These are phyloP conservation scores for Peronospora belbahrii DNA, from an alignment of 352 stramenopile genomes.

Conservation along the genomic window DNA sequence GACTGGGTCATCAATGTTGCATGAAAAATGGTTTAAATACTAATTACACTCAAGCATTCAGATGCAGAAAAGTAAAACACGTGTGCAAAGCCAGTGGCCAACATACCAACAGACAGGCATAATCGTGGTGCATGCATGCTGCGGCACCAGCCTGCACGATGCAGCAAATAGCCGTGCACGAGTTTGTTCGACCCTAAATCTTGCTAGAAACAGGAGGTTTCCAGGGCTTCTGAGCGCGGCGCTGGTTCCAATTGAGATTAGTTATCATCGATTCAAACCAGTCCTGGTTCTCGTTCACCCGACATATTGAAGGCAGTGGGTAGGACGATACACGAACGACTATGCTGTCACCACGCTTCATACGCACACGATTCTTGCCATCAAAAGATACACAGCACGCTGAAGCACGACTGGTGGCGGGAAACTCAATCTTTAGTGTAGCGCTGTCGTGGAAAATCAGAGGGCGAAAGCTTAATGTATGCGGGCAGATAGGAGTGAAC, in stretches of 20 bases:
- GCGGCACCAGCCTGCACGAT: constrained; percentile 8
- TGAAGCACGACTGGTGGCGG: constrained; percentile 59
- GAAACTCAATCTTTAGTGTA: constrained; percentile 86
- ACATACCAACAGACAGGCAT: background rate
- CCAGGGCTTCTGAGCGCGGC: constrained; percentile 76
- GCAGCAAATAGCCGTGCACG: constrained; percentile 5
- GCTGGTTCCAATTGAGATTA: constrained; percentile 91
- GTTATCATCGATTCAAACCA: constrained; percentile 90
- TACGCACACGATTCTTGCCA: constrained; percentile 84
- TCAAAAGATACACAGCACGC: constrained; percentile 88
- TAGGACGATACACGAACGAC: constrained; percentile 84
- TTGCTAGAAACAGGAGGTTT: constrained; percentile 27
- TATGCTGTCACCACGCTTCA: constrained; percentile 81
- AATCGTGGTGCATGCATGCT: constrained; percentile 2
- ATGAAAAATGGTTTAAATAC: constrained; percentile 28
- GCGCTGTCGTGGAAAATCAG: constrained; percentile 89
- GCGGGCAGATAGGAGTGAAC: constrained; percentile 97
- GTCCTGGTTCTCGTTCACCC: constrained; percentile 86
- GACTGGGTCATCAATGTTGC: no score
- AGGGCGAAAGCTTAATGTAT: constrained; percentile 92
- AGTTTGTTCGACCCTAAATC: constrained; percentile 15
- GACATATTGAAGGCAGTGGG: constrained; percentile 82
- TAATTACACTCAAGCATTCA: constrained; percentile 24
- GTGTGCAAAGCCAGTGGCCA: background rate
- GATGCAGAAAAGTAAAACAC: constrained; percentile 26